Evolutionary conservation across 129 eudicot genomes (phyloP).

Genomic region (Solidago caesia): DNA sequence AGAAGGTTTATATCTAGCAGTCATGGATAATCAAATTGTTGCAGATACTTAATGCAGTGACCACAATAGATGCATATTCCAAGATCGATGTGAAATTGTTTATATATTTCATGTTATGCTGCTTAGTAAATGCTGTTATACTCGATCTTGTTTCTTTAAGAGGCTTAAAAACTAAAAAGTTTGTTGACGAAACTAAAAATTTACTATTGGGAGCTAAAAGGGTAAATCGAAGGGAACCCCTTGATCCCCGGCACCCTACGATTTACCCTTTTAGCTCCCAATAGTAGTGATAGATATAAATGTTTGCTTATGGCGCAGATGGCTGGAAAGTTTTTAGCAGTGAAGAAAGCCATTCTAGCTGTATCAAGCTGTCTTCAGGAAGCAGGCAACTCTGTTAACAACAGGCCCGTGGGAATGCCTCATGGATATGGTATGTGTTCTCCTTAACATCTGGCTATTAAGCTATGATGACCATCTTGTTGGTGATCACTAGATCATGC

Average conservation of each 20-base stretch:
- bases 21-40: background rate
- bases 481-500: background rate
- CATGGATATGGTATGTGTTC: conserved; percentile 41
- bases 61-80: background rate
- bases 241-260: too few relatives aligned
- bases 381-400: conserved; percentile 31
- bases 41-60: background rate
- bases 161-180: background rate
- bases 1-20: background rate
- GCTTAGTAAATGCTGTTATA: background rate
- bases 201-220: background rate
- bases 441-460: conserved; percentile 3
- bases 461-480: conserved; percentile 3
- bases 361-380: conserved; percentile 55
- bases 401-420: conserved; percentile 36
- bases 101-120: background rate
- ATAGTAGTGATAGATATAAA: background rate
- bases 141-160: background rate
- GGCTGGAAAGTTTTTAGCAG: conserved; percentile 50
- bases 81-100: background rate
- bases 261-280: background rate
- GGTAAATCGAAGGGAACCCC: too few relatives aligned
- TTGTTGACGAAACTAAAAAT: background rate
- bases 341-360: conserved; percentile 48
- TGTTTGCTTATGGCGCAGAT: conserved; percentile 39